These are phyloP conservation scores for Isochrysis galbana DNA, from an alignment of 78 protist species.

Conservation along the genomic window DNA sequence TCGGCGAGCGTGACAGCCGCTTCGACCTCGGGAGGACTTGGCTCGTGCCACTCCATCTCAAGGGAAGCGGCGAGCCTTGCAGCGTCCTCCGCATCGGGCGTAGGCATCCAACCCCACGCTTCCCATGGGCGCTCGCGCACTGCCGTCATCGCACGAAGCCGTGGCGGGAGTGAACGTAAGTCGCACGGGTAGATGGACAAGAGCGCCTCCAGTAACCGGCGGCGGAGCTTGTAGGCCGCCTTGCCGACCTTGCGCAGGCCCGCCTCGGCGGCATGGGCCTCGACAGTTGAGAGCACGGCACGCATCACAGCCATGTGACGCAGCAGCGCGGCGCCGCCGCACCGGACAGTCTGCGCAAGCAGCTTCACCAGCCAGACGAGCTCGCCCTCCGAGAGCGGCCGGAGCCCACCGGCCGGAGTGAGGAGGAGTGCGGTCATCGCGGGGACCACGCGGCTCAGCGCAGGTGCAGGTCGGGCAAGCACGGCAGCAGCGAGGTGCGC, in stretches of 20 bases:
- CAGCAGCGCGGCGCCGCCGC: slow-evolving; percentile 5
- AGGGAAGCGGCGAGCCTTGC: neutral
- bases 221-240: neutral
- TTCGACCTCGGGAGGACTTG: neutral
- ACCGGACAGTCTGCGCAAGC: neutral
- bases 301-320: neutral
- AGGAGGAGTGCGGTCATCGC: neutral
- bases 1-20: neutral
- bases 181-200: neutral
- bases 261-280: neutral
- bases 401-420: neutral
- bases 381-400: neutral
- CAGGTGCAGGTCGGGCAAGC: neutral
- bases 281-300: neutral
- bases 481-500: neutral
- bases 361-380: neutral
- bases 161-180: neutral
- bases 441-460: neutral
- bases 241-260: neutral
- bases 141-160: neutral
- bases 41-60: neutral
- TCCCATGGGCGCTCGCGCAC: neutral
- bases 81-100: neutral
- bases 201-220: neutral
- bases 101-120: neutral